phyloP scores from a whole-genome alignment of 148 eudicot species.

The Vaccinium myrtillus region DNA sequence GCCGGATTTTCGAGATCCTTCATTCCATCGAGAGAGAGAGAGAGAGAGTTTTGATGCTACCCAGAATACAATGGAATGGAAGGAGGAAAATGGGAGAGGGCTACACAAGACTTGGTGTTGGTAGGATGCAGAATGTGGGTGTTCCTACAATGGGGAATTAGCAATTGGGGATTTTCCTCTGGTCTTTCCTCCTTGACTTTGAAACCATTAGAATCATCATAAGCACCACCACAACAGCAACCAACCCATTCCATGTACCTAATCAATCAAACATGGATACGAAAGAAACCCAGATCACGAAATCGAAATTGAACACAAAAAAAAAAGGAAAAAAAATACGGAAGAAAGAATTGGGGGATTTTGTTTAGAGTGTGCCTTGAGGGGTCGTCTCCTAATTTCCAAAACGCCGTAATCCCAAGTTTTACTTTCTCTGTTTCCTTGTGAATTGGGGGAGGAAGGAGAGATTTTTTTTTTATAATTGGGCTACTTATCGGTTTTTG shows the following conservation, averaged over 20 bases:
- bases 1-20: no score
- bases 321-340: no score
- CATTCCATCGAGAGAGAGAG: neutral
- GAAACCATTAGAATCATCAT: slow-evolving; percentile 5
- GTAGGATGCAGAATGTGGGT: slow-evolving; percentile 39
- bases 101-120: slow-evolving; percentile 49
- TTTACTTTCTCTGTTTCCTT: slow-evolving; percentile 13
- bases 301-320: neutral
- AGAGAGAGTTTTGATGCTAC: neutral
- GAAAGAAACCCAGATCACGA: slow-evolving; percentile 6
- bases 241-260: slow-evolving; percentile 74
- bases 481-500: no score
- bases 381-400: slow-evolving; percentile 75
- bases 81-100: slow-evolving; percentile 53
- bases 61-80: slow-evolving; percentile 60
- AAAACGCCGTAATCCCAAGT: slow-evolving; percentile 85
- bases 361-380: slow-evolving; percentile 48
- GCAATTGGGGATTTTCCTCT: slow-evolving; percentile 1
- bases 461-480: no score
- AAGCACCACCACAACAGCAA: slow-evolving; percentile 71
- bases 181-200: slow-evolving; percentile 28
- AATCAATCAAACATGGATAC: neutral
- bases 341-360: neutral
- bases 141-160: slow-evolving; percentile 51
- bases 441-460: no score